Conservation (phyloP, 2,329 filamentous ascomycete species). For the Hansfordia pulvinata region DNA sequence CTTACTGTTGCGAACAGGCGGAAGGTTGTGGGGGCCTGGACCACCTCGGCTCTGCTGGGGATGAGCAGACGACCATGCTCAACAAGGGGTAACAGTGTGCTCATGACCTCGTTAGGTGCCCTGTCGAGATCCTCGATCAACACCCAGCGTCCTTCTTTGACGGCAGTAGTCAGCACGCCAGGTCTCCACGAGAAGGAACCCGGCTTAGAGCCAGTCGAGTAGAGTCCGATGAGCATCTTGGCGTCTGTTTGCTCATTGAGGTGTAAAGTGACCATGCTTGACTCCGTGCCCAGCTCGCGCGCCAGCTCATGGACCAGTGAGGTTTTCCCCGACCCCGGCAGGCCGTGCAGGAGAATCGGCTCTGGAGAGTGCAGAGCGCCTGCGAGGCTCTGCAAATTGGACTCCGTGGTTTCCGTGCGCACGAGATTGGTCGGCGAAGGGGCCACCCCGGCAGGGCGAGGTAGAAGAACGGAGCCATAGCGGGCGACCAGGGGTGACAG, state of each 20-base stretch:
- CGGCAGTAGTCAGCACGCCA: conserved; percentile 85
- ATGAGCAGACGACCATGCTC: conserved; percentile 86
- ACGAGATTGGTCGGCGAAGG: conserved; percentile 41
- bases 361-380: conserved; percentile 49
- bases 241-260: conserved; percentile 97
- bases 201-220: conserved; percentile 76
- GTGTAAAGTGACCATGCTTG: conserved; percentile 83
- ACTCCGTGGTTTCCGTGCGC: conserved; percentile 56
- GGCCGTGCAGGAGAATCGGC: conserved; percentile 69
- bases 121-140: conserved; percentile 94
- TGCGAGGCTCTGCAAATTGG: conserved; percentile 60
- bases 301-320: conserved; percentile 73
- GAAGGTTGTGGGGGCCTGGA: conserved; percentile 74
- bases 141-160: conserved; percentile 90
- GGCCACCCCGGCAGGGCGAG: conserved; percentile 39
- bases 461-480: conserved; percentile 55
- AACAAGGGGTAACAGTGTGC: conserved; percentile 81
- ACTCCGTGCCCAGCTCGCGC: conserved; percentile 62
- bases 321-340: conserved; percentile 84
- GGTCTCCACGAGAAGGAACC: conserved; percentile 88
- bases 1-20: conserved; percentile 85
- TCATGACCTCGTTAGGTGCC: conserved; percentile 88
- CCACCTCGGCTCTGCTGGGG: conserved; percentile 73
- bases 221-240: conserved; percentile 89
- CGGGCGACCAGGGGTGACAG: conserved; percentile 49